Evolutionary conservation across 306 rosid species (phyloP).

Genomic region (Medicago arabica): DNA sequence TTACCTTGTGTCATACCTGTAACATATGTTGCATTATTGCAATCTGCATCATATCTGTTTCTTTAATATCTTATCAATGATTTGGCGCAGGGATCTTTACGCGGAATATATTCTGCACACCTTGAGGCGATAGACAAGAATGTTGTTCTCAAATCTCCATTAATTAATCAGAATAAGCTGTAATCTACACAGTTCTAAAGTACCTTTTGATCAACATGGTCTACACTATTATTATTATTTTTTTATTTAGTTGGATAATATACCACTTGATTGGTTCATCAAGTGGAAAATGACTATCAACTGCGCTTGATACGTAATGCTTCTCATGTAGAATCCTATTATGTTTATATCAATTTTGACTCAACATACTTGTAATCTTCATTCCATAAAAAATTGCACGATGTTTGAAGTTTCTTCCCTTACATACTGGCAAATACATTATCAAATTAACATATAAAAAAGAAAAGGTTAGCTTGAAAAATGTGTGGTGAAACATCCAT

Average conservation of each 20-base stretch:
- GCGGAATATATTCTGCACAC: constrained; percentile 91
- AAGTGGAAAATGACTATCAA: background rate
- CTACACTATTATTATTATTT: background rate
- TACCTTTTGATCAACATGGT: constrained; percentile 14
- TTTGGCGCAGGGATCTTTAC: constrained; percentile 89
- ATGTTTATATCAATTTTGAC: constrained; percentile 12
- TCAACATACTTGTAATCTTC: constrained; percentile 5
- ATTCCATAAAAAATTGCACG: background rate
- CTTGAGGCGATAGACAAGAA: constrained; percentile 70
- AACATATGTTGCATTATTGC: constrained; percentile 3
- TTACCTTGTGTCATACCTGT: background rate
- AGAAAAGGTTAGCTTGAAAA: no score
- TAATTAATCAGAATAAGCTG: constrained; percentile 49
- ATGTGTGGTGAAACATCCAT: no score
- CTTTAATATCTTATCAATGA: constrained; percentile 39
- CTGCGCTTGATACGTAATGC: constrained; percentile 16
- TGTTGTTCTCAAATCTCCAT: constrained; percentile 32
- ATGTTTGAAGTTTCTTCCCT: no score
- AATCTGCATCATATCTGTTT: constrained; percentile 19
- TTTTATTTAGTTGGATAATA: constrained; percentile 19
- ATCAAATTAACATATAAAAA: no score
- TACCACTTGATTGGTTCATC: constrained; percentile 25
- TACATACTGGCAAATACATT: no score
- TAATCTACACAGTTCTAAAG: constrained; percentile 19
- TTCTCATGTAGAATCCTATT: constrained; percentile 35